Evolutionary conservation across 495 filamentous ascomycete genomes (phyloP), one percentile per base, ranked within the genome.

Genomic region (Cercophora scortea): DNA sequence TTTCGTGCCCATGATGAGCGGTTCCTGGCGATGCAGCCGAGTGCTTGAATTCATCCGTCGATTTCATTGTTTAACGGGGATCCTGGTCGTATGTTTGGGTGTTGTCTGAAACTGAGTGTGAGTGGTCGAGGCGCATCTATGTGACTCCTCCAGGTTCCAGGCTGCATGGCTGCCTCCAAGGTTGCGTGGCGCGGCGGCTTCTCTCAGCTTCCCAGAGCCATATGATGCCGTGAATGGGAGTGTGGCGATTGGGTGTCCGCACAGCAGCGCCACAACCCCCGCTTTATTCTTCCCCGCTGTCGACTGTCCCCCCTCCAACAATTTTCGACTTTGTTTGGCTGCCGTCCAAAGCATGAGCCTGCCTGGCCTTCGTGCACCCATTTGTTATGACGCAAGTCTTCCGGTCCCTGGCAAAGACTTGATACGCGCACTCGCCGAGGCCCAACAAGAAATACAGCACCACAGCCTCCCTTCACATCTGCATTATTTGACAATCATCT

Each of bases 361-460:
- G n/a, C 10, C 35, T 52, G 32, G 25, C 25, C 36, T 17, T 25
- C 25, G 25, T 5, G 2, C 25, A 25, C 25, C n/a, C 25, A 25
- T 54, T 59, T 64, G 58, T 63, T 62, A 63, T 67, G 64, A 65
- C 64, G 64, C 64, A 65, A 57, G 49, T 57, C 54, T 18, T 18
- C 47, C 18, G n/a, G 33, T 41, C 32, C 50, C 52, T 53, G 56
- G 54, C 57, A 58, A 55, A 57, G 56, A 55, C 54, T 42, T 39
- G 47, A 6, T 41, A 46, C 47, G 12, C 36, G 36, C 36, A 11
- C 36, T 38, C 36, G 36, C 10, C 36, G 3, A 38, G 36, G 13
- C 36, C 36, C 8, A 13, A 38, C 36, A 38, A 38, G 36, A 11
- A 11, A 38, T 38, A 38, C 3, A 38, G 9, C 13, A 38, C 10